Evolutionary conservation across 2,329 filamentous ascomycete genomes (phyloP), one percentile per base, ranked within the genome.

Genomic region (Ophiocordyceps camponoti-leonardi): DNA sequence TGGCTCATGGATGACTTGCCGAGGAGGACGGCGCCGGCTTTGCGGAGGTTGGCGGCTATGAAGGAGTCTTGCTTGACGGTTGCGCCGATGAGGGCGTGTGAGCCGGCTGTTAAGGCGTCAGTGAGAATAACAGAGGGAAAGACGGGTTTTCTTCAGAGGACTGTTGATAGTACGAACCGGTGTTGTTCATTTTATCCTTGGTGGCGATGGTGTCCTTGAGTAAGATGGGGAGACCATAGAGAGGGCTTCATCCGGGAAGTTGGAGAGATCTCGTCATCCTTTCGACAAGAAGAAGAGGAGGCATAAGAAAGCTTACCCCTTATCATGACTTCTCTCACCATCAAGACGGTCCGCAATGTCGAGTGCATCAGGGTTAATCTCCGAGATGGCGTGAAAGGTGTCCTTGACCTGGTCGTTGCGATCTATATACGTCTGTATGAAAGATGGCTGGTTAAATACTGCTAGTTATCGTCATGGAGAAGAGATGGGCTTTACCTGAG

Each of bases 181-280:
- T 77, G 46, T 73, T 80, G 54, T 77, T 71, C 72, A 78, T 77
- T 49, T 67, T 56, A 54, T 80, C 77, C 1, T 60, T 56, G 0
- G 77, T 81, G 22, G 72, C 77, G 47, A 80, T 79, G 55, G 78
- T 80, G 59, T 79, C 73, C 60, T 82, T 81, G 60, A 81, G 68
- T 3, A 81, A 59, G 41, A 82, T 71, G 0, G 78, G 78, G 2
- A 82, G 68, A 2, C 78, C 78, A 56, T 81, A 75, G 1, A 81
- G 61, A 1, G 74, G 73, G 0, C 51, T 52, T 13, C 6, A 13
- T 31, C 30, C 3, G 30, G 10, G 11, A n/a, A n/a, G n/a, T n/a
- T 3, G 23, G 6, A 41, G 40, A 18, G 10, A 6, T 22, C 5
- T 11, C 19, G 5, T 41, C 7, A 41, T 12, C n/a, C 8, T 2